phyloP scores from a whole-genome alignment of 1,139 yeast species.

The Zygoascus hellenicus region DNA sequence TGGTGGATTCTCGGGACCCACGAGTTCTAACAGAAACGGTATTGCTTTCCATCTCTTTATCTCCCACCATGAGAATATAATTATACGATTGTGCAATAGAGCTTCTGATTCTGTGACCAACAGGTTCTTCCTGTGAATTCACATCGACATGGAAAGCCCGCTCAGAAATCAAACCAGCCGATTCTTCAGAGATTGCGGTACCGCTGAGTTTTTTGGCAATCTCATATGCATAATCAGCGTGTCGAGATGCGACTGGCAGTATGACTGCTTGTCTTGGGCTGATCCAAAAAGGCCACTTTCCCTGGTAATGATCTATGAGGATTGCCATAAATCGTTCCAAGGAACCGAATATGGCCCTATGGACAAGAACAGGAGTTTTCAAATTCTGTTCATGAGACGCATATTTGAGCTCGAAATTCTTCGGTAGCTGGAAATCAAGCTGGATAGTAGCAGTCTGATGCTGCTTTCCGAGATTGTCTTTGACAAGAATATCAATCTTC shows the following conservation, averaged over 20 bases:
- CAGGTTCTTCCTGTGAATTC: slow-evolving; percentile 68
- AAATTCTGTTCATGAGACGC: slow-evolving; percentile 12
- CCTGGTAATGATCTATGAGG: slow-evolving; percentile 82
- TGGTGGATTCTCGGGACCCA: slow-evolving; percentile 42
- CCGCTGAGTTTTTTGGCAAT: slow-evolving; percentile 48
- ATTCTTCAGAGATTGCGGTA: slow-evolving; percentile 11
- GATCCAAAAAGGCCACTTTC: slow-evolving; percentile 98
- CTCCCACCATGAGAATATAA: slow-evolving; percentile 80
- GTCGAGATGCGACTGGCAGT: slow-evolving; percentile 67
- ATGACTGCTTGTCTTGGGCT: slow-evolving; percentile 90
- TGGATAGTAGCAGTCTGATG: slow-evolving; percentile 97
- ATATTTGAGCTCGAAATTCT: slow-evolving; percentile 70
- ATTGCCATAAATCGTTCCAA: slow-evolving; percentile 89
- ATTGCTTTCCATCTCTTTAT: slow-evolving; percentile 61
- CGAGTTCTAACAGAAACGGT: slow-evolving; percentile 65
- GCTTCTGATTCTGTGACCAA: slow-evolving; percentile 74
- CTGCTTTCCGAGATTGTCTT: slow-evolving; percentile 74
- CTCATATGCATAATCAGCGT: slow-evolving; percentile 48
- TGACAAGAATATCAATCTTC: slow-evolving; percentile 72
- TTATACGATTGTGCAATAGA: slow-evolving; percentile 73
- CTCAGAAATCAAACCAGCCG: slow-evolving; percentile 41
- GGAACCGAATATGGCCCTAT: slow-evolving; percentile 93
- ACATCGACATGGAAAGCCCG: slow-evolving; percentile 69
- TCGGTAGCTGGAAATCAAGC: slow-evolving; percentile 90
- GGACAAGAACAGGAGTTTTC: slow-evolving; percentile 74